phyloP scores from a whole-genome alignment of 1,139 yeast species.

The Zygosaccharomyces pseudobailii region DNA sequence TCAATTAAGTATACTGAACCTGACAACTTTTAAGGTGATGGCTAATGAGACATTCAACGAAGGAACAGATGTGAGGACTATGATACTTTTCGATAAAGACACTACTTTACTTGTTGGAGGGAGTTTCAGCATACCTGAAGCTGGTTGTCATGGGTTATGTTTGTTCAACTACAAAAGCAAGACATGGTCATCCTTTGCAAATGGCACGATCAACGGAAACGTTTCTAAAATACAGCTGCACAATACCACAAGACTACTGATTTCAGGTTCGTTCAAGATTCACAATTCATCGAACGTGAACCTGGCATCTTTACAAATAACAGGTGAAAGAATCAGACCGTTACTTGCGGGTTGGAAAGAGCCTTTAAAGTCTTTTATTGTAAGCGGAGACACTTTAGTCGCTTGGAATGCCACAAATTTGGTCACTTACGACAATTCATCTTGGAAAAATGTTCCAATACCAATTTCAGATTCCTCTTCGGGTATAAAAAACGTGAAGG shows the following conservation, averaged over 20 bases:
- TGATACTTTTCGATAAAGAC: conserved; percentile 49
- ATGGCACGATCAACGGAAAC: conserved; percentile 46
- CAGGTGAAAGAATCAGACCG: conserved; percentile 6
- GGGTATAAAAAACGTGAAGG: conserved; percentile 7
- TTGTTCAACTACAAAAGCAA: conserved; percentile 54
- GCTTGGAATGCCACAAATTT: conserved; percentile 21
- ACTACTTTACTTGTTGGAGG: conserved; percentile 71
- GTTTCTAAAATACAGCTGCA: conserved; percentile 54
- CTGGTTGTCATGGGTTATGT: conserved; percentile 61
- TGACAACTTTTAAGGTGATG: conserved; percentile 19
- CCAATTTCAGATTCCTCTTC: conserved; percentile 10
- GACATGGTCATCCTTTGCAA: conserved; percentile 47
- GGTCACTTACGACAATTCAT: conserved; percentile 8
- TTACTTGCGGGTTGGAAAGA: conserved; percentile 10
- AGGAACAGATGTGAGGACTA: conserved; percentile 44
- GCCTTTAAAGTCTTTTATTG: conserved; percentile 14
- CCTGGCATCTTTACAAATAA: conserved; percentile 20
- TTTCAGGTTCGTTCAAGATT: conserved; percentile 53
- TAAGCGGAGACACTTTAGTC: conserved; percentile 12
- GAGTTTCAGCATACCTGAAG: conserved; percentile 56
- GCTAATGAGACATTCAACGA: conserved; percentile 24
- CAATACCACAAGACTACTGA: conserved; percentile 46
- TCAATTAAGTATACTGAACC: conserved; percentile 19
- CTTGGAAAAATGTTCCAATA: conserved; percentile 15
- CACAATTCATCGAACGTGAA: conserved; percentile 13